Evolutionary conservation across 805 yeast species (phyloP).

Genomic region (Metschnikowia henanensis): DNA sequence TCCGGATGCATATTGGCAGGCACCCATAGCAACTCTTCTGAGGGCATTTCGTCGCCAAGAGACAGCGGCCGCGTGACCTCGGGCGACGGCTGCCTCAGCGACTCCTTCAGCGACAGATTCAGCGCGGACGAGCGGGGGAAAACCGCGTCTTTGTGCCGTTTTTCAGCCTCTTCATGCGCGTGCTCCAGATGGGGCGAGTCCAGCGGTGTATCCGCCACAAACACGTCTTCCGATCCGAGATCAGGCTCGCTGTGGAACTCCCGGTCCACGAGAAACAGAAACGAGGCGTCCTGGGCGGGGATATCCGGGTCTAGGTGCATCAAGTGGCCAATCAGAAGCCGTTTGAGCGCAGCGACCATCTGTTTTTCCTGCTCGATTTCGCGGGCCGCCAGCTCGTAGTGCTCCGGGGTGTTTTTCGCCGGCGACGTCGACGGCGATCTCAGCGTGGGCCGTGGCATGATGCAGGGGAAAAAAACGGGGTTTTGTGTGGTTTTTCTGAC

Average conservation of each 20-base stretch:
- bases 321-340: slow-evolving; percentile 67
- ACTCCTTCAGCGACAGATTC: neutral
- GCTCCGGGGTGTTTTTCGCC: slow-evolving; percentile 16
- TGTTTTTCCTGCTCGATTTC: slow-evolving; percentile 75
- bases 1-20: slow-evolving; percentile 95
- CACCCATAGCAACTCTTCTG: slow-evolving; percentile 73
- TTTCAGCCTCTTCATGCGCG: slow-evolving; percentile 20
- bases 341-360: slow-evolving; percentile 70
- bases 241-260: slow-evolving; percentile 7
- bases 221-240: slow-evolving; percentile 1
- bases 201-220: neutral
- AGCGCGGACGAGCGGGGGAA: neutral
- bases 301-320: slow-evolving; percentile 70
- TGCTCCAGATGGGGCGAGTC: slow-evolving; percentile 6
- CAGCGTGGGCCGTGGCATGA: slow-evolving; percentile 5
- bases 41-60: slow-evolving; percentile 5
- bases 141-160: slow-evolving; percentile 20
- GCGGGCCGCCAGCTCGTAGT: slow-evolving; percentile 58
- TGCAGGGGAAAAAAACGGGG: neutral
- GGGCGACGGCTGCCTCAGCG: neutral
- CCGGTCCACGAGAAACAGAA: slow-evolving; percentile 12
- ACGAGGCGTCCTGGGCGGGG: slow-evolving; percentile 41
- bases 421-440: slow-evolving; percentile 13
- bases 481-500: too few species aligned
- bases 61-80: slow-evolving; percentile 2